Percentiles rank a stretch among this genome's conserved stretches.
Evolutionary conservation across 73 alveolate species (phyloP).

Genomic region (Symbiodinium pilosum): DNA sequence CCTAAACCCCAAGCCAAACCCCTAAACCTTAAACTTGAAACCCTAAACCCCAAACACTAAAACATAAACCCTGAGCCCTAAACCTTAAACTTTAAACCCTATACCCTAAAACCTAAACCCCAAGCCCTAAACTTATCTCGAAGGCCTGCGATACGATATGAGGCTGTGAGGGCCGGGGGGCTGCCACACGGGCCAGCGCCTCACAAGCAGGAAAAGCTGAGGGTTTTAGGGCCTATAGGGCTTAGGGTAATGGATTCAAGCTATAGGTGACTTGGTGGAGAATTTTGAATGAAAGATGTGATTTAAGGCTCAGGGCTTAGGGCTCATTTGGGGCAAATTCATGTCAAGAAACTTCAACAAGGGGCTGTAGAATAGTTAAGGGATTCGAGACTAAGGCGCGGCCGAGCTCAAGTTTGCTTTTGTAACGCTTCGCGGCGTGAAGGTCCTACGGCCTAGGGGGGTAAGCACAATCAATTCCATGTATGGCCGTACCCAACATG

Average conservation of each 20-base stretch:
- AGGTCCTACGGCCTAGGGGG: too few species aligned
- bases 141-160: constrained; percentile 36
- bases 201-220: neutral
- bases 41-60: neutral
- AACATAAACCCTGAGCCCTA: too few species aligned
- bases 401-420: too few species aligned
- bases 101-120: neutral
- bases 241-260: neutral
- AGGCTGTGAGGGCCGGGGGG: constrained; percentile 86
- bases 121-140: neutral
- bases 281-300: neutral
- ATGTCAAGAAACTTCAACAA: too few species aligned
- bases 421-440: too few species aligned
- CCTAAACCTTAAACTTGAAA: neutral
- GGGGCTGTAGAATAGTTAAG: too few species aligned
- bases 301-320: neutral
- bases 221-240: neutral
- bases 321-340: too few species aligned
- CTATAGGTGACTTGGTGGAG: neutral
- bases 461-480: too few species aligned
- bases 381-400: too few species aligned
- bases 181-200: constrained; percentile 85
- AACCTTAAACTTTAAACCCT: too few species aligned
- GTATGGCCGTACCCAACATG: too few species aligned
- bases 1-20: neutral